phyloP scores from a whole-genome alignment of 2,329 filamentous ascomycete genomes.

The Bisporella sp. region DNA sequence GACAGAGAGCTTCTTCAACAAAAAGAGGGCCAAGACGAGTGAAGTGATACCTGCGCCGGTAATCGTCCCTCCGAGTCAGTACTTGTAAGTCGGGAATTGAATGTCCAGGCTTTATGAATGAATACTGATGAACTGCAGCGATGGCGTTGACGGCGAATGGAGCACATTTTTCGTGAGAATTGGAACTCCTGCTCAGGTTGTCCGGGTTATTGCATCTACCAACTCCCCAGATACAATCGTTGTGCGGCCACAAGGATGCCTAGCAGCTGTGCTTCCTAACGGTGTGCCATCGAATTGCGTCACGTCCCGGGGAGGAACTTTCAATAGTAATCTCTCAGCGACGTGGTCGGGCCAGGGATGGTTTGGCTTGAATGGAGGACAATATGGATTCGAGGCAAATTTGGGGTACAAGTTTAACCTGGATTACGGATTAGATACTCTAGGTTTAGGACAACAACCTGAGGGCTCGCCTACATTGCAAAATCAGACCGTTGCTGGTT shows the following conservation, averaged over 20 bases:
- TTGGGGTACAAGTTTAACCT: constrained; percentile 28
- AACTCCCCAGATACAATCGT: constrained; percentile 31
- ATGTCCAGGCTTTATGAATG: not conserved
- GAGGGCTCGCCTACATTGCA: constrained; percentile 17
- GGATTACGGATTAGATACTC: constrained; percentile 13
- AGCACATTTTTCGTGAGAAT: constrained; percentile 56
- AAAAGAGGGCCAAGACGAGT: not conserved
- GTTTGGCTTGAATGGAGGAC: constrained; percentile 30
- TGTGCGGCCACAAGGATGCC: constrained; percentile 25
- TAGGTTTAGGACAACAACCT: constrained; percentile 13
- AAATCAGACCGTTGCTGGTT: constrained; percentile 17
- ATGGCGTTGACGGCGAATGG: constrained; percentile 63
- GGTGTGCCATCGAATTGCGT: constrained; percentile 29
- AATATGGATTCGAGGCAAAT: constrained; percentile 31
- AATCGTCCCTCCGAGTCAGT: constrained; percentile 30
- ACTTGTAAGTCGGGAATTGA: constrained; percentile 25
- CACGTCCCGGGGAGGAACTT: constrained; percentile 49
- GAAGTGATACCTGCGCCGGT: constrained; percentile 12
- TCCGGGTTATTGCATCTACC: constrained; percentile 33
- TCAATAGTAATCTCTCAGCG: constrained; percentile 43
- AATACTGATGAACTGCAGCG: constrained; percentile 29
- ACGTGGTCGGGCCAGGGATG: constrained; percentile 40
- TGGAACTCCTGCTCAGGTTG: constrained; percentile 42
- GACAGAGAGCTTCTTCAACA: not conserved
- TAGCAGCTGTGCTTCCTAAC: constrained; percentile 20